Base-by-base conservation (phyloP, 768 basidiomycete species). In the Gymnopilus dilepis region DNA sequence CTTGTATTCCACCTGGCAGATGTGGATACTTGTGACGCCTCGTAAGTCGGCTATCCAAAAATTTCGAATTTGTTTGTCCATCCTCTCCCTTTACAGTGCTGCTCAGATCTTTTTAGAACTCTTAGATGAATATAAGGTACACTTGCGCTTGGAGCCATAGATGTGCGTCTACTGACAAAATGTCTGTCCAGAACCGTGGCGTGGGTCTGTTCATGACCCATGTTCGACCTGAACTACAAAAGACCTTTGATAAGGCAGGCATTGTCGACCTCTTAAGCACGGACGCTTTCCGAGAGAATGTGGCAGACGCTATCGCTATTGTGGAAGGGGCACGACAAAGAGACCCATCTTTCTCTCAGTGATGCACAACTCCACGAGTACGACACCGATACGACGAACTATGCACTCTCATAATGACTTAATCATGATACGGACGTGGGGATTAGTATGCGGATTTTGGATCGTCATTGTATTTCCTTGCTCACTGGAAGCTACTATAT, bases 1-100 rank as follows among this genome's bases (percentile, higher is more conserved):
- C 75, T 98, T 22, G 93, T 97, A 21, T 95, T 99, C 75, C 96
- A 99, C 67, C 83, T 98, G 82, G 89, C 90, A 12, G 97, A 99
- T 75, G 91, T 97, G 3, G 93, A 95, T 59, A 84, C 81, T 17
- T 88, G 93, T 61, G 97, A 99, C 72, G 95, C 97, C 7, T 94
- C 93, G 91, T 96, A 69, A 74, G 90, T 52, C 4, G 40, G 19
- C 19, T 38, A 17, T 19, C 28, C 41, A 8, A 47, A 58, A 22
- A 12, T 41, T n/a, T 41, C n/a, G 4, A 42, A 30, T 13, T 24
- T 17, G 8, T 56, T 22, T 9, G 28, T 21, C 61, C 4, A 74
- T 31, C 55, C 22, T 42, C 19, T 33, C 21, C 30, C 21, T 26
- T 45, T 19, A 8, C 68, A 94, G 92, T 28, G 94, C 95, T 28